Evolutionary conservation across 1,284 basidiomycete species (phyloP).

Genomic region (Moesziomyces globuligerus): DNA sequence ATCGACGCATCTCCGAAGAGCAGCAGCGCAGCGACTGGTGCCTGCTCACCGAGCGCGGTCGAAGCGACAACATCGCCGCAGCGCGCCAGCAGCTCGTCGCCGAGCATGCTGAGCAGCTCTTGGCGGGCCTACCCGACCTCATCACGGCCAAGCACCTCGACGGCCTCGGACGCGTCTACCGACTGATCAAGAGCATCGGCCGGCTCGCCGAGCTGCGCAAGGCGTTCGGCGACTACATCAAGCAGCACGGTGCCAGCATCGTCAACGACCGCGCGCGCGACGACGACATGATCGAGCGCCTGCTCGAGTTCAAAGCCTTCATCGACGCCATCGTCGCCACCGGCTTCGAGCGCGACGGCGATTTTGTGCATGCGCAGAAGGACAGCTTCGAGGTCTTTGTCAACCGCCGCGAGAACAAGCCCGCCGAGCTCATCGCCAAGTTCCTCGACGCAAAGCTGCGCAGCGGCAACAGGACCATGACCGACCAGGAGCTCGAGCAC

Average conservation of each 20-base stretch:
- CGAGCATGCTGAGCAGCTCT: slow-evolving; percentile 41
- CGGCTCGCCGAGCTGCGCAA: slow-evolving; percentile 41
- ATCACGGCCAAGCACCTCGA: slow-evolving; percentile 29
- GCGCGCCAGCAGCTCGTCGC: slow-evolving; percentile 40
- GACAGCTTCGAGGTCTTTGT: slow-evolving; percentile 85
- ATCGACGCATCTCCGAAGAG: slow-evolving; percentile 45
- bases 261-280: slow-evolving; percentile 56
- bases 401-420: slow-evolving; percentile 82
- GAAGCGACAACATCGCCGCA: slow-evolving; percentile 27
- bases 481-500: slow-evolving; percentile 77
- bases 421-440: slow-evolving; percentile 94
- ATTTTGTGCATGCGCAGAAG: slow-evolving; percentile 69
- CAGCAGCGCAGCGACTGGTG: slow-evolving; percentile 44
- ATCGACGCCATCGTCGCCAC: slow-evolving; percentile 49
- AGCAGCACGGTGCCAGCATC: slow-evolving; percentile 41
- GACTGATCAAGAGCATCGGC: slow-evolving; percentile 39
- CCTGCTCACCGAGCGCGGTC: slow-evolving; percentile 25
- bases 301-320: slow-evolving; percentile 52
- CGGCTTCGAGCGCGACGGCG: slow-evolving; percentile 50
- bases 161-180: slow-evolving; percentile 37
- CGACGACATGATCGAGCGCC: slow-evolving; percentile 60
- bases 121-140: slow-evolving; percentile 44
- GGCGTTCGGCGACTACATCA: slow-evolving; percentile 51
- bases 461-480: slow-evolving; percentile 79
- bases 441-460: slow-evolving; percentile 87